phyloP scores from a whole-genome alignment of 495 filamentous ascomycete species.

The Penicillium parvum region DNA sequence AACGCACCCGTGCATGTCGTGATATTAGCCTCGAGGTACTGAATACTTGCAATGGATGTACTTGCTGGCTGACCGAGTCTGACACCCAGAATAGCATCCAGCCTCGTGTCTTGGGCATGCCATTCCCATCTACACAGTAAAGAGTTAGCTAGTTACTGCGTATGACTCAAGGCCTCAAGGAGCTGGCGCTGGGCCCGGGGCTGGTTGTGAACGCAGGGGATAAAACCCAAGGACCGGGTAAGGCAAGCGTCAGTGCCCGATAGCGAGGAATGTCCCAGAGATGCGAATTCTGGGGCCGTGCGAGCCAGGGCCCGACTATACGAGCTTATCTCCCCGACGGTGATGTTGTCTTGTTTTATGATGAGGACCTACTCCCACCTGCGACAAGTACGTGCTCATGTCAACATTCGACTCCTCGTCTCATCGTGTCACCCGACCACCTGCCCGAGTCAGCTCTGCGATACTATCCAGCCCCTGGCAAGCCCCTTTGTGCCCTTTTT shows the following conservation, averaged over 20 bases:
- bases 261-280: background rate
- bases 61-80: no score
- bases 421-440: background rate
- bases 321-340: no score
- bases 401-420: background rate
- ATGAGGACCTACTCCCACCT: background rate
- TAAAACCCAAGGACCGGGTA: background rate
- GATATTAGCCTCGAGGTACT: background rate
- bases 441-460: background rate
- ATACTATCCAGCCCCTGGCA: no score
- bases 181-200: background rate
- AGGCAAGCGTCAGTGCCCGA: background rate
- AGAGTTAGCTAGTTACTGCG: no score
- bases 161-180: no score
- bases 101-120: background rate
- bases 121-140: no score
- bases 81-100: no score
- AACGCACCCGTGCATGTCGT: background rate
- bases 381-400: background rate
- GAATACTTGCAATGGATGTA: no score
- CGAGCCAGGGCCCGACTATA: conserved; percentile 1
- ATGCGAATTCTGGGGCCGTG: background rate
- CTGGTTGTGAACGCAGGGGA: background rate
- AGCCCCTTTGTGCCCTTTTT: no score
- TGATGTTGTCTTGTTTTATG: background rate